Evolutionary conservation across 1,139 yeast species (phyloP), one percentile per base, ranked within the genome.

Genomic region (Scheffersomyces cryptocercus): DNA sequence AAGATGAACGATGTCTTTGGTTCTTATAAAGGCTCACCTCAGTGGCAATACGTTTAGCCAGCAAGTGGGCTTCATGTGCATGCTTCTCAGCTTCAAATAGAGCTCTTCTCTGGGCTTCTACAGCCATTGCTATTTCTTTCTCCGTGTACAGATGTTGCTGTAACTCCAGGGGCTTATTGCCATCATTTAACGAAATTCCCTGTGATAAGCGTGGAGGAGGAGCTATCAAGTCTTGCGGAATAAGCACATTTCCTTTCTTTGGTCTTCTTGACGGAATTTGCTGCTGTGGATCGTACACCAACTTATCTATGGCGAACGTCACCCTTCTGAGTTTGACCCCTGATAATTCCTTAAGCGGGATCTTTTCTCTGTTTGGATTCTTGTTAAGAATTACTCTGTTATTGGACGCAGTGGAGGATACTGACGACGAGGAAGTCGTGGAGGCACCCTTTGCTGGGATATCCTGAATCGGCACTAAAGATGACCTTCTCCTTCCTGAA

Each of bases 201-300:
- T 81, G 73, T 1, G 86, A 78, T 29, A 86, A 68, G 49, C 84
- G 67, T 20, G 87, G 81, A 1, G 87, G 82, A 1, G 82, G 82
- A 0, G 85, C 84, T 32, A 73, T 62, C 30, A 84, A 55, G 56
- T 86, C 93, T 39, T 84, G 88, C 0, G 91, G 89, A 10, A 89
- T 81, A 32, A 85, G 61, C 6, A 90, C 91, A 56, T 88, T 84
- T 3, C 97, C 97, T 51, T 77, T 77, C 51, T 79, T 77, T 2
- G 97, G 97, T 47, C 84, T 77, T 53, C 96, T 71, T 1, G 96
- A 86, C 0, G 98, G 98, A 47, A 91, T 87, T 62, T 90, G 97
- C 59, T 91, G 98, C 33, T 96, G 97, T 1, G 98, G 98, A 62
- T 91, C 97, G 49, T 72, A 75, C 0, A 74, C 67, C 40, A 89